Evolutionary conservation across 192 early-diverging fungal genomes (phyloP), one percentile per base, ranked within the genome.

Genomic region (Entomortierella lignicola): DNA sequence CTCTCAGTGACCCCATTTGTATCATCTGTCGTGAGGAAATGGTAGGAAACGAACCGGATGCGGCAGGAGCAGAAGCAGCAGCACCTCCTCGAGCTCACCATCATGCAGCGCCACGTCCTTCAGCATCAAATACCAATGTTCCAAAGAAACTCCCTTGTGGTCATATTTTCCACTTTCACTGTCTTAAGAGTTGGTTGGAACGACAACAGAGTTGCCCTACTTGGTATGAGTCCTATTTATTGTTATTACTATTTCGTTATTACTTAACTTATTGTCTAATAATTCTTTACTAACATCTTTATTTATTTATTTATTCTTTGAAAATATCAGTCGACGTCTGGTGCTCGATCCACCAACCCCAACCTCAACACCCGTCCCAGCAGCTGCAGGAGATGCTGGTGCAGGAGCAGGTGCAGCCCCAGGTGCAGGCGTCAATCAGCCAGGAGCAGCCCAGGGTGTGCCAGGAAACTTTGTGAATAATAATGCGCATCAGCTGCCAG

Each of bases 21-120:
- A 98, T 99, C 58, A 97, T 99, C 51, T 99, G 98, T 55, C 84
- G 98, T 44, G 98, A 99, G 66, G 98, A 99, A 31, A 98, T 99
- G 98, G 77, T 81, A 3, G 81, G 68, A 25, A 32, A 62, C 17
- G 62, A 75, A 17, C 56, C 47, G 29, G 23, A 65, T 23, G 44
- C 50, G 0, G 30, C 55, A n/a, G 32, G 30, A 43, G 44, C 57
- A 39, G 57, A 50, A 48, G 48, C 63, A 32, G 59, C 57, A 32
- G 48, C 57, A 37, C 58, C 25, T 21, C 27, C 21, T 47, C 32
- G 20, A 8, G 54, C 59, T 41, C 39, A 55, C n/a, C n/a, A n/a
- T 70, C 30, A 67, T 39, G 52, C 81, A 34, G 48, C 62, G 41
- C 20, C 72, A 41, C 57, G 85, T 41, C 47, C 70, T 50, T 29